Evolutionary conservation across 805 yeast species (phyloP).

Genomic region (Scheffersomyces ergatensis): DNA sequence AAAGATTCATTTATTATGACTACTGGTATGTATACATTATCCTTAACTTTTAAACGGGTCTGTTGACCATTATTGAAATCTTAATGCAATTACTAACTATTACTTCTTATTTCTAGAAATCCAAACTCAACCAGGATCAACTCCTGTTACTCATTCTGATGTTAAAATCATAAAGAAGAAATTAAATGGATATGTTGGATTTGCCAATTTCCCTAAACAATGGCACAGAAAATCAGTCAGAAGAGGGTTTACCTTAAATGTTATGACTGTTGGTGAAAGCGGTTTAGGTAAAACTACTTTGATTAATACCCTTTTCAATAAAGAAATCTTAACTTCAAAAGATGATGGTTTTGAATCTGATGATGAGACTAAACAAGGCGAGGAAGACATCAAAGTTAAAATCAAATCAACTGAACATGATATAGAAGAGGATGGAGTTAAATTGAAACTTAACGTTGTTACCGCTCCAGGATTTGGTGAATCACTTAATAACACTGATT

Average conservation of each 20-base stretch:
- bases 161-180: constrained; percentile 75
- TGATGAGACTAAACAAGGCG: constrained; percentile 28
- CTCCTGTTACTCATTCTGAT: constrained; percentile 22
- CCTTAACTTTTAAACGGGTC: too few relatives aligned
- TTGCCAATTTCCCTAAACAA: constrained; percentile 96
- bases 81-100: background rate
- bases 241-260: constrained; percentile 84
- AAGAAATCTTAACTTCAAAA: constrained; percentile 25
- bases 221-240: constrained; percentile 95
- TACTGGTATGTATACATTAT: background rate
- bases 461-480: constrained; percentile 97
- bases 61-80: too few relatives aligned
- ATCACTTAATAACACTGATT: constrained; percentile 61
- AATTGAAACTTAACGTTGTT: constrained; percentile 76
- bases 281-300: constrained; percentile 94
- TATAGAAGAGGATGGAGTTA: constrained; percentile 90
- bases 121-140: background rate
- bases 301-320: constrained; percentile 79
- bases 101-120: background rate
- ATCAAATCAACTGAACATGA: constrained; percentile 25
- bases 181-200: constrained; percentile 91
- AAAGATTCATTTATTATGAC: background rate
- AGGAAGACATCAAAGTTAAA: constrained; percentile 19
- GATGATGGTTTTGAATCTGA: constrained; percentile 15
- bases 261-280: constrained; percentile 87